These are phyloP conservation scores for Allium fistulosum DNA, from an alignment of 106 monocot species.

Conservation along the genomic window DNA sequence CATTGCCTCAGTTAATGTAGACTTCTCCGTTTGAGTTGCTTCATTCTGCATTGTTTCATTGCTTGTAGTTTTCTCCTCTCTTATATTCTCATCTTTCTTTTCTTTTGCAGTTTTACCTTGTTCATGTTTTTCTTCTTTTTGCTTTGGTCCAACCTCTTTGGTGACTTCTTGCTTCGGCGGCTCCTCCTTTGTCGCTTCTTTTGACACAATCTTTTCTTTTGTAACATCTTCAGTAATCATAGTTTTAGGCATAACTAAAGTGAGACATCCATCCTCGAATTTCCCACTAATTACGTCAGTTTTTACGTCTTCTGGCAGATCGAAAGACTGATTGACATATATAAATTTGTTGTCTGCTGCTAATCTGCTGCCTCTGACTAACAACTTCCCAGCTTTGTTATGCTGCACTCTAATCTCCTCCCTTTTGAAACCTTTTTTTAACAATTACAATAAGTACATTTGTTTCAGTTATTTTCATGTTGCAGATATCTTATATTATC, in stretches of 20 bases:
- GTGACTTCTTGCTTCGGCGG: background rate
- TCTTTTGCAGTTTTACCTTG: background rate
- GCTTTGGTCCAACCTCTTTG: background rate
- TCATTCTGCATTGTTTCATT: background rate
- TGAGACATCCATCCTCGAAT: slow-evolving; percentile 13
- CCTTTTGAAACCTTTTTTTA: slow-evolving; percentile 10
- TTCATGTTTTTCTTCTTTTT: background rate
- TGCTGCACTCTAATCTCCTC: slow-evolving; percentile 13
- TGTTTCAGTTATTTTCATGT: too few species aligned
- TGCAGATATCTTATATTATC: background rate
- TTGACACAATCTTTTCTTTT: background rate
- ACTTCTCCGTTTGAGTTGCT: background rate
- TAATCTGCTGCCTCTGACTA: slow-evolving; percentile 5
- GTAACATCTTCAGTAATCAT: too few species aligned
- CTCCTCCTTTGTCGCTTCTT: background rate
- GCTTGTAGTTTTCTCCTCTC: background rate
- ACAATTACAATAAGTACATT: background rate
- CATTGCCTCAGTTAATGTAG: background rate
- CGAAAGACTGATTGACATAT: background rate
- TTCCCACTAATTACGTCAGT: slow-evolving; percentile 10
- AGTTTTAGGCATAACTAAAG: slow-evolving; percentile 11
- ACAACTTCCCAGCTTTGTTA: slow-evolving; percentile 9
- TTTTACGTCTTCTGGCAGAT: slow-evolving; percentile 7
- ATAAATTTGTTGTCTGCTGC: background rate
- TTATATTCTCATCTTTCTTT: background rate